A percentile compares a stretch with the other conserved stretches of the same genome.
These are phyloP conservation scores for Monosporozyma yasuniensis DNA, from an alignment of 805 yeast genomes.

Conservation along the genomic window DNA sequence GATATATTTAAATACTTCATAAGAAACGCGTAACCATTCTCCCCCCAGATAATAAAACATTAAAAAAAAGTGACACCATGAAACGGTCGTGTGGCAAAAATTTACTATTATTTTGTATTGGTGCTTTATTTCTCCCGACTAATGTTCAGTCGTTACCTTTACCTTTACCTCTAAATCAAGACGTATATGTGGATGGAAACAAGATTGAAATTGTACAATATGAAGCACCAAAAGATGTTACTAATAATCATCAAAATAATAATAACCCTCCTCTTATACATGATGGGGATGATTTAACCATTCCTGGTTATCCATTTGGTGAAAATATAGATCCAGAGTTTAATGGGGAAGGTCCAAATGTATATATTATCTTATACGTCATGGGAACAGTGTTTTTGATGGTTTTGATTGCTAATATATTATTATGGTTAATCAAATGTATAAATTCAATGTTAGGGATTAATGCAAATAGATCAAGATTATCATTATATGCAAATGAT, in stretches of 20 bases:
- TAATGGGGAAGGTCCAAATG: background rate
- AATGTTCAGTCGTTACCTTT: background rate
- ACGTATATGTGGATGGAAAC: background rate
- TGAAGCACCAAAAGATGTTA: background rate
- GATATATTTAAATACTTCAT: background rate
- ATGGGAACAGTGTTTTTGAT: background rate
- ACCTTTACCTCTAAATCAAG: background rate
- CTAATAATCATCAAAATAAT: background rate
- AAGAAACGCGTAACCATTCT: background rate
- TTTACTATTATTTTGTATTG: background rate
- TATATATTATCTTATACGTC: background rate
- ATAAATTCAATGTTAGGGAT: background rate
- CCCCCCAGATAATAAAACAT: no score
- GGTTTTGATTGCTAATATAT: background rate
- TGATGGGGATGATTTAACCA: background rate
- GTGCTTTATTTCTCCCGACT: background rate
- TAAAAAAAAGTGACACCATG: background rate
- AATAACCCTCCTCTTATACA: background rate
- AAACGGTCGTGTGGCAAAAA: background rate
- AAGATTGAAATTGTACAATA: conserved; percentile 1
- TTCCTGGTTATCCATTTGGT: background rate
- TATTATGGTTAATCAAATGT: conserved; percentile 6
- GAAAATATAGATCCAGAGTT: background rate
- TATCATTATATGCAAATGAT: conserved; percentile 9
- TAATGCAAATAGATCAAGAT: conserved; percentile 7